A percentile compares a stretch with the other conserved stretches of the same genome.
phyloP scores from a whole-genome alignment of 768 basidiomycete species.

The Suillus ampliporus region DNA sequence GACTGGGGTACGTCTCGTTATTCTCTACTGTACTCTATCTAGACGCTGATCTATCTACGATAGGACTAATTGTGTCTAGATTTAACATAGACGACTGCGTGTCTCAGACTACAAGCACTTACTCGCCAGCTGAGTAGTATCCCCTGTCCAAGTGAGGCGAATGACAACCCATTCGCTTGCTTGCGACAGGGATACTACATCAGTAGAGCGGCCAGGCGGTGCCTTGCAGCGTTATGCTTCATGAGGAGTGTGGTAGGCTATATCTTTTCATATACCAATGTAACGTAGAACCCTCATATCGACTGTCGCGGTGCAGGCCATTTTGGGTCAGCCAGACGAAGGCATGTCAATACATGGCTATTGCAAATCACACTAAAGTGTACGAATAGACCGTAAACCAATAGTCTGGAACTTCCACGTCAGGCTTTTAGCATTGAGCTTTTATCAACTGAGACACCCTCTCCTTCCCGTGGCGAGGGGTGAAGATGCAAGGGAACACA shows the following conservation, averaged over 20 bases:
- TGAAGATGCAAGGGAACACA: conserved; percentile 12
- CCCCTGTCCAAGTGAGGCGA: not conserved
- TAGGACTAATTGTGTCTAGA: too few relatives aligned
- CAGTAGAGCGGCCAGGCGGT: not conserved
- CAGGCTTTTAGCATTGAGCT: not conserved
- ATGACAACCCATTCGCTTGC: not conserved
- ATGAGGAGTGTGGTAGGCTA: not conserved
- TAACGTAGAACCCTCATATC: too few relatives aligned
- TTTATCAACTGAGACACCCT: not conserved
- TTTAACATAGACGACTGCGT: conserved; percentile 28
- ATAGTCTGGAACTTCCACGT: not conserved
- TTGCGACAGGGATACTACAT: too few relatives aligned
- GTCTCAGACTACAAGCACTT: conserved; percentile 16
- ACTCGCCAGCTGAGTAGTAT: not conserved
- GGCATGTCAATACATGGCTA: not conserved
- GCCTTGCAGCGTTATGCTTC: not conserved
- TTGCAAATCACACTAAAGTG: not conserved
- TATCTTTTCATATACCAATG: too few relatives aligned
- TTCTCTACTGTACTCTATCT: too few relatives aligned
- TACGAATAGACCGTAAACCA: not conserved
- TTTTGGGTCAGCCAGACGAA: not conserved
- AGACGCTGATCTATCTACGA: too few relatives aligned
- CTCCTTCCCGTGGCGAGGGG: conserved; percentile 3
- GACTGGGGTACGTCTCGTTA: too few relatives aligned
- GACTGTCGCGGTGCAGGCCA: not conserved